Evolutionary conservation across 805 yeast species (phyloP).

Genomic region (Pachysolen tannophilus): DNA sequence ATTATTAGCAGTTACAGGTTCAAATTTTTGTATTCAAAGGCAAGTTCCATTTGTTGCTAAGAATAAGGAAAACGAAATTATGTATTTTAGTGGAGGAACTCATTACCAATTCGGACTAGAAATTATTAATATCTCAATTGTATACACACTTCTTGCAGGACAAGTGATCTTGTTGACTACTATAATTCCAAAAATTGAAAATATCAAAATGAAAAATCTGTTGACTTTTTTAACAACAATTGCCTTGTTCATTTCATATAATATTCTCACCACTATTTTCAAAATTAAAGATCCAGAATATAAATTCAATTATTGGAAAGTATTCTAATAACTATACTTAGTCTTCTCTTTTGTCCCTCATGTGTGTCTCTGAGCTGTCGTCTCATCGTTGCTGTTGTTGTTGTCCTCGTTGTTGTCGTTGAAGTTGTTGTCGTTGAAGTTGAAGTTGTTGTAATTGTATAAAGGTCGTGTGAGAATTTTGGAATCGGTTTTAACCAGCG

Average conservation of each 20-base stretch:
- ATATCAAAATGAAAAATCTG: constrained; percentile 4
- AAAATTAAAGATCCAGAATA: constrained; percentile 38
- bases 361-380: too few species aligned
- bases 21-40: constrained; percentile 53
- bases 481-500: too few species aligned
- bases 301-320: constrained; percentile 30
- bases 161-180: constrained; percentile 32
- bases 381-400: too few species aligned
- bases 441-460: too few species aligned
- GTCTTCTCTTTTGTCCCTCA: too few species aligned
- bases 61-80: constrained; percentile 40
- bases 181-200: constrained; percentile 20
- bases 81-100: constrained; percentile 55
- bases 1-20: constrained; percentile 48
- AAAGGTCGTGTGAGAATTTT: too few species aligned
- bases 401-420: too few species aligned
- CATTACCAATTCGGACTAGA: constrained; percentile 70
- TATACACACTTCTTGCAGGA: constrained; percentile 40
- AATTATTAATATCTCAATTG: constrained; percentile 39
- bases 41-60: constrained; percentile 55
- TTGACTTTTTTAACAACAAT: constrained; percentile 18
- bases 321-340: not conserved
- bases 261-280: constrained; percentile 35
- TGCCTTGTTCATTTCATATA: constrained; percentile 28
- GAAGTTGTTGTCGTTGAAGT: too few species aligned